Percentiles rank a stretch among this genome's conserved stretches.
Conservation (phyloP, 805 yeast genomes). For the Clavispora fructus region DNA sequence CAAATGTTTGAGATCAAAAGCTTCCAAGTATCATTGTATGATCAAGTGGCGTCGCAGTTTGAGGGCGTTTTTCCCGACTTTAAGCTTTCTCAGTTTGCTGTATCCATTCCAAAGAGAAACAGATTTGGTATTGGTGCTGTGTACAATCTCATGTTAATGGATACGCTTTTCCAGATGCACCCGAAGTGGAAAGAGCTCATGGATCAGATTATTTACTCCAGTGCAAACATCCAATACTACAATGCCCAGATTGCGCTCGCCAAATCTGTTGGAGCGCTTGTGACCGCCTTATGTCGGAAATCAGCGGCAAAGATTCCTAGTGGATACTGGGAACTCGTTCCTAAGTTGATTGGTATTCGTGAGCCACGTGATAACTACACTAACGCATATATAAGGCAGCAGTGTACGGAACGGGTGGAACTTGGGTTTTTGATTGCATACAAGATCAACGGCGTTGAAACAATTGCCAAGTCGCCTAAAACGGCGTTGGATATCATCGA, state of each 20-base stretch:
- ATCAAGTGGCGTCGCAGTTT: conserved; percentile 42
- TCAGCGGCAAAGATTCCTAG: conserved; percentile 10
- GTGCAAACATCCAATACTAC: conserved; percentile 57
- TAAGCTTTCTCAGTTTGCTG: conserved; percentile 47
- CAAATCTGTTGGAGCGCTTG: conserved; percentile 71
- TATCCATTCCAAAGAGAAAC: conserved; percentile 39
- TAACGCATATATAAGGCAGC: conserved; percentile 37
- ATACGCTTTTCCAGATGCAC: conserved; percentile 41
- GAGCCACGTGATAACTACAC: conserved; percentile 47
- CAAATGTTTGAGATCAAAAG: conserved; percentile 39
- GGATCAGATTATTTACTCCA: conserved; percentile 49
- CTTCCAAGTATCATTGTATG: conserved; percentile 43
- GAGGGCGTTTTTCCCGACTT: conserved; percentile 42
- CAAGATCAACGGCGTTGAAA: conserved; percentile 30
- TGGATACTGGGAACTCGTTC: conserved; percentile 28
- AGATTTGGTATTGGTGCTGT: conserved; percentile 49
- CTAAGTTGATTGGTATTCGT: conserved; percentile 48
- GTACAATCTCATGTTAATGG: conserved; percentile 61
- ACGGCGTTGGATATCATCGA: conserved; percentile 38
- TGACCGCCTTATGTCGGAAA: conserved; percentile 57
- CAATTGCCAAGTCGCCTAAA: conserved; percentile 24
- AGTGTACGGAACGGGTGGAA: conserved; percentile 61
- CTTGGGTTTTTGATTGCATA: conserved; percentile 52
- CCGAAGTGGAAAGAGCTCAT: conserved; percentile 32
- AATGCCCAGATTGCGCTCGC: conserved; percentile 66